These are phyloP conservation scores for Pseudogymnoascus verrucosus DNA, from an alignment of 2,329 filamentous ascomycete species.

Conservation along the genomic window DNA sequence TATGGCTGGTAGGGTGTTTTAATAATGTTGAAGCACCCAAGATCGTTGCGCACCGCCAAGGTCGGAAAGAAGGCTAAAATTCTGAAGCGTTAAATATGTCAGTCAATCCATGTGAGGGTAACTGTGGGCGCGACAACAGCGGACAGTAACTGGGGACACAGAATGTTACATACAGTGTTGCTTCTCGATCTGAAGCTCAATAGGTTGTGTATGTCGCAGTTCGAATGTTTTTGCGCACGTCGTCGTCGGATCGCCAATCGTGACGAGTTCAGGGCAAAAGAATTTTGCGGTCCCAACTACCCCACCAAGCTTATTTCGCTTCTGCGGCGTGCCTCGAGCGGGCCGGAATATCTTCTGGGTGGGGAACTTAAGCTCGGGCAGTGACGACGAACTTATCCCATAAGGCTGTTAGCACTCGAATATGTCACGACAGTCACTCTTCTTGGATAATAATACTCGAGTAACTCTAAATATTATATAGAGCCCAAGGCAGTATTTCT, in stretches of 20 bases:
- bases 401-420: neutral
- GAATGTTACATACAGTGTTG: neutral
- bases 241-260: neutral
- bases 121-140: neutral
- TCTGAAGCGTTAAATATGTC: neutral
- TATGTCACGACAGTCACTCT: neutral
- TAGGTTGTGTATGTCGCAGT: neutral
- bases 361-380: neutral
- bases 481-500: neutral
- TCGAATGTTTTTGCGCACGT: neutral
- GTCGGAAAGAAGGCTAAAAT: conserved; percentile 1
- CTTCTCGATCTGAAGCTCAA: neutral
- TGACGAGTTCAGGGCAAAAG: conserved; percentile 4
- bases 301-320: neutral
- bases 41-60: neutral
- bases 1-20: neutral
- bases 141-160: neutral
- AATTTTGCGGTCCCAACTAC: neutral
- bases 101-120: neutral
- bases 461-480: neutral
- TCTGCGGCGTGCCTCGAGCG: neutral
- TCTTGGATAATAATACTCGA: neutral
- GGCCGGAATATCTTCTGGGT: neutral
- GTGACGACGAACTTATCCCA: neutral
- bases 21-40: neutral